Conservation (phyloP, 2,329 filamentous ascomycete species). For the Microdochium paspali region DNA sequence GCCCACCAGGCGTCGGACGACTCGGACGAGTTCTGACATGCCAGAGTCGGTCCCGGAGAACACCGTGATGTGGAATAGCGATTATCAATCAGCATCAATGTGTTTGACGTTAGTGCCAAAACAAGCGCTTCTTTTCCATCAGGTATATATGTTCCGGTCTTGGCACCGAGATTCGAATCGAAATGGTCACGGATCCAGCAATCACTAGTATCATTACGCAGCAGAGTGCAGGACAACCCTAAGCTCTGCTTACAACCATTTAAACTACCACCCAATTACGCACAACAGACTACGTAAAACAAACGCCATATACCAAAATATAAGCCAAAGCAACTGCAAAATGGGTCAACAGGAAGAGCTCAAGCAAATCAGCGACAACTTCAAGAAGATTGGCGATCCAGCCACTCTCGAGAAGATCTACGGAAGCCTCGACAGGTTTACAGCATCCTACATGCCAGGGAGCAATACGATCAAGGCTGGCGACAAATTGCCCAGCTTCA, state of each 20-base stretch:
- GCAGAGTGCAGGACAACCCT: no score
- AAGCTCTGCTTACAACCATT: no score
- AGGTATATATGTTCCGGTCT: no score
- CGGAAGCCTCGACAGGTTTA: conserved; percentile 6
- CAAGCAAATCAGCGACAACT: conserved; percentile 2
- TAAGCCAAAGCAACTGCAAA: neutral
- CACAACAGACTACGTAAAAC: no score
- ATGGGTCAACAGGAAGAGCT: conserved; percentile 9
- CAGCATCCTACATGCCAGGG: conserved; percentile 12
- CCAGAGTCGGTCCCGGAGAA: no score
- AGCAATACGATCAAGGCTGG: conserved; percentile 18
- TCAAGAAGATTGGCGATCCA: conserved; percentile 2
- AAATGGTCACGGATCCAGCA: no score
- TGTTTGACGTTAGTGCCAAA: neutral
- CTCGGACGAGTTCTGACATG: neutral
- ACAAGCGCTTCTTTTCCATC: no score
- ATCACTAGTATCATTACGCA: no score
- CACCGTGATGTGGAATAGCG: no score
- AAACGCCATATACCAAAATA: no score
- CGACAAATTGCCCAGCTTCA: conserved; percentile 22
- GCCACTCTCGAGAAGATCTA: conserved; percentile 3
- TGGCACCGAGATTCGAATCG: no score
- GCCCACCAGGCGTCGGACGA: neutral
- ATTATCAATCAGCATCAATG: neutral
- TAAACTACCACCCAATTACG: no score